Percentiles rank a stretch among this genome's conserved stretches.
phyloP scores from a whole-genome alignment of 176 grass and related monocot genomes.

The Microstegium vimineum region DNA sequence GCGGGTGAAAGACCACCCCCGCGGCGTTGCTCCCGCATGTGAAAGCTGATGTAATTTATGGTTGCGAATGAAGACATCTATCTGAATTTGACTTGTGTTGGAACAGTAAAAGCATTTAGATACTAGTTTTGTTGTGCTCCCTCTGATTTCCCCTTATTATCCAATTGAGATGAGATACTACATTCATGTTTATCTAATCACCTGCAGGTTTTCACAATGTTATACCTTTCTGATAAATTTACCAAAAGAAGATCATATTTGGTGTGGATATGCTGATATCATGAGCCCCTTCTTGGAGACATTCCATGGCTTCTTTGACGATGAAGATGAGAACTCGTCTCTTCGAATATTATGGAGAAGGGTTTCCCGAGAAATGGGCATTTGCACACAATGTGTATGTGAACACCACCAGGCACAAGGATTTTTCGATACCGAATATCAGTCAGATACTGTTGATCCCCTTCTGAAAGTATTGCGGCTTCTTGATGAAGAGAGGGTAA shows the following conservation, averaged over 20 bases:
- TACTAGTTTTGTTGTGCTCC: not conserved
- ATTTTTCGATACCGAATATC: constrained; percentile 57
- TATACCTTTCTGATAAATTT: constrained; percentile 68
- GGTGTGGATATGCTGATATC: constrained; percentile 75
- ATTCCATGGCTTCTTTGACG: constrained; percentile 66
- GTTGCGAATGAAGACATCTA: not conserved
- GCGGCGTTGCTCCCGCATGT: no score
- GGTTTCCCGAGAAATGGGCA: constrained; percentile 61
- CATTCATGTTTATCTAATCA: constrained; percentile 20
- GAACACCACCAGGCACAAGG: constrained; percentile 82
- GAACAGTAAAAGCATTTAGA: constrained; percentile 17
- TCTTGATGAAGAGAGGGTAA: constrained; percentile 82
- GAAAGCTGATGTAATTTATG: not conserved
- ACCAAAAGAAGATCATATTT: constrained; percentile 62
- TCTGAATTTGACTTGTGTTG: not conserved
- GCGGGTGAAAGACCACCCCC: no score
- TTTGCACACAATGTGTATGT: constrained; percentile 84
- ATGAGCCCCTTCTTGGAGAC: constrained; percentile 86
- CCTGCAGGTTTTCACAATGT: constrained; percentile 81
- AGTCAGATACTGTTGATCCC: constrained; percentile 57
- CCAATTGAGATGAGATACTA: constrained; percentile 13
- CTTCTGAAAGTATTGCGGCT: constrained; percentile 60
- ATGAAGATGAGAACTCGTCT: constrained; percentile 46
- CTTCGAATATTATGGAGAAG: constrained; percentile 62
- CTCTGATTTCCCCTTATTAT: constrained; percentile 4